Evolutionary conservation across 2,329 filamentous ascomycete genomes (phyloP).

Genomic region (Ophiocordyceps camponoti-saundersi): DNA sequence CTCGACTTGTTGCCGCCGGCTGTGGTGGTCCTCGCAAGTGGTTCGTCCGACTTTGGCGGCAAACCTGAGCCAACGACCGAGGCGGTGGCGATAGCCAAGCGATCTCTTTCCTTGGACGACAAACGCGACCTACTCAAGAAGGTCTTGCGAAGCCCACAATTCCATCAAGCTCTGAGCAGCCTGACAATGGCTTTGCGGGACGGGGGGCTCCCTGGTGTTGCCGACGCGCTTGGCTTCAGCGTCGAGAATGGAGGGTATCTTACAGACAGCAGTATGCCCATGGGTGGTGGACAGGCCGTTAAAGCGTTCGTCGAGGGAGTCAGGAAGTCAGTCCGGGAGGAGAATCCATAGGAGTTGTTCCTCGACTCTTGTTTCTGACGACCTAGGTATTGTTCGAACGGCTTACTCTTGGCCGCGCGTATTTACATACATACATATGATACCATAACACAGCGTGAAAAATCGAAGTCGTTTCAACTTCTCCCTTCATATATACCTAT

Average conservation of each 20-base stretch:
- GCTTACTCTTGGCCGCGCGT: background rate
- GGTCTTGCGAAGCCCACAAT: slow-evolving; percentile 78
- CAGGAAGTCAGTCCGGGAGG: slow-evolving; percentile 57
- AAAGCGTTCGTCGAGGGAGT: slow-evolving; percentile 85
- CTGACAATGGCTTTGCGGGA: slow-evolving; percentile 79
- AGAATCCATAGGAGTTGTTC: slow-evolving; percentile 11
- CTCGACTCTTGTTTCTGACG: background rate
- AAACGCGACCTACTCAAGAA: slow-evolving; percentile 69
- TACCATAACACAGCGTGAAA: too few relatives aligned
- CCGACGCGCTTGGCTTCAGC: slow-evolving; percentile 66
- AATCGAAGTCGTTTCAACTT: too few relatives aligned
- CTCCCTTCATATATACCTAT: too few relatives aligned
- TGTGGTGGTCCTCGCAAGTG: slow-evolving; percentile 60
- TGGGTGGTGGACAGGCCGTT: slow-evolving; percentile 78
- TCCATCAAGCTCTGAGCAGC: slow-evolving; percentile 70
- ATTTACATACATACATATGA: background rate
- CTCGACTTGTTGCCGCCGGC: slow-evolving; percentile 64
- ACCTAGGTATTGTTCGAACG: background rate
- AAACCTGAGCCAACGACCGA: slow-evolving; percentile 51
- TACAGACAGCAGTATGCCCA: slow-evolving; percentile 58
- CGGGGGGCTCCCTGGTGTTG: slow-evolving; percentile 77
- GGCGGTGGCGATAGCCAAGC: slow-evolving; percentile 54
- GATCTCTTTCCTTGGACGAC: slow-evolving; percentile 53
- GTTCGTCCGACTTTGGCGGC: slow-evolving; percentile 33
- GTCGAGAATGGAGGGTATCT: slow-evolving; percentile 76